Evolutionary conservation across 495 filamentous ascomycete species (phyloP).

Genomic region (Aspergillus olivimuriae): DNA sequence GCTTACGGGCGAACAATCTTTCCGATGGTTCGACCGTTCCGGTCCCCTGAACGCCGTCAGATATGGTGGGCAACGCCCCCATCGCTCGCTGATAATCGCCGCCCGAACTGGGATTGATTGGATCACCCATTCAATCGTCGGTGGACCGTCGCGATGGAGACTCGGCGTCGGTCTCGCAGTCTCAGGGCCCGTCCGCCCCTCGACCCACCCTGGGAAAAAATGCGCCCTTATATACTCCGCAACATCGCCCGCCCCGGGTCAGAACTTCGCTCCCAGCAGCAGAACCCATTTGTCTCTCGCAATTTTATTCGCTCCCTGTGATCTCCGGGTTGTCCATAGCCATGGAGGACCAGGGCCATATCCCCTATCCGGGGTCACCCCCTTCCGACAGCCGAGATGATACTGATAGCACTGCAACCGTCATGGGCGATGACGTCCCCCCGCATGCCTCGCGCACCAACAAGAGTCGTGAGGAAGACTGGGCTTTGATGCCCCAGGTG

Average conservation of each 20-base stretch:
- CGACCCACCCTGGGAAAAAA: not conserved
- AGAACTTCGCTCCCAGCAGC: not conserved
- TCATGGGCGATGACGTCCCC: slow-evolving; percentile 21
- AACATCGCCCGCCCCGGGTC: not conserved
- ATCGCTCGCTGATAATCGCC: no score
- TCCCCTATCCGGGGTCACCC: slow-evolving; percentile 7
- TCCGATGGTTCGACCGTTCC: no score
- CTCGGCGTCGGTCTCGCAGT: not conserved
- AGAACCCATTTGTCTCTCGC: not conserved
- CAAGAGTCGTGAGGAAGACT: slow-evolving; percentile 29
- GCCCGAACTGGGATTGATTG: no score
- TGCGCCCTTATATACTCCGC: not conserved
- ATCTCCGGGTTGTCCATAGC: not conserved
- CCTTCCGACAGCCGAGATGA: slow-evolving; percentile 18
- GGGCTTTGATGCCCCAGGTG: slow-evolving; percentile 41
- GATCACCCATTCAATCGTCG: not conserved
- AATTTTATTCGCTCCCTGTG: not conserved
- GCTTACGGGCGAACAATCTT: no score
- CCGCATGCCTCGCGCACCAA: slow-evolving; percentile 4
- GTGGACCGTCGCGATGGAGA: not conserved
- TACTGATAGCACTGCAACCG: slow-evolving; percentile 26
- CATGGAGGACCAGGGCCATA: slow-evolving; percentile 22
- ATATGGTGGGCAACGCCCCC: no score
- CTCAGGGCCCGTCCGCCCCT: not conserved
- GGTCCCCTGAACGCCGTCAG: no score